These are phyloP conservation scores for Chytriomyces sp. DNA, from an alignment of 192 early-diverging fungal species.

Conservation along the genomic window DNA sequence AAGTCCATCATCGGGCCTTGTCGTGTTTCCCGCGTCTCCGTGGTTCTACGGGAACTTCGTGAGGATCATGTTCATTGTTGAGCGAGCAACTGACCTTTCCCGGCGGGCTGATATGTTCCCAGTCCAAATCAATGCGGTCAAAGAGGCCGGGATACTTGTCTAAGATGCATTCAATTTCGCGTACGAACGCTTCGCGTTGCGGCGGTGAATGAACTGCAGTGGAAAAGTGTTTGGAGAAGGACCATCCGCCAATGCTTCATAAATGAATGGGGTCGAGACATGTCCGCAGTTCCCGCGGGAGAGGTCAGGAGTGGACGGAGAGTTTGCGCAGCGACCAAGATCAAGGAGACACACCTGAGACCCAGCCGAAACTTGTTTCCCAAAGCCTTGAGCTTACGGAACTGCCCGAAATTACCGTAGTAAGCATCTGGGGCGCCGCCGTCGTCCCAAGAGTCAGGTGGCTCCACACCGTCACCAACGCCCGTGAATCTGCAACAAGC, in stretches of 20 bases:
- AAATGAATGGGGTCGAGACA: too few species aligned
- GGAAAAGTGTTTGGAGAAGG: constrained; percentile 50
- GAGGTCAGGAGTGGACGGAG: too few species aligned
- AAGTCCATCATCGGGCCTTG: constrained; percentile 68
- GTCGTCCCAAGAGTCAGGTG: constrained; percentile 47
- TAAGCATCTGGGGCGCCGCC: background rate
- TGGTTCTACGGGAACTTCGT: too few species aligned
- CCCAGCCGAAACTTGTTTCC: constrained; percentile 51
- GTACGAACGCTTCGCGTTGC: constrained; percentile 42
- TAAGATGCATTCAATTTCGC: constrained; percentile 33
- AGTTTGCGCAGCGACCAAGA: too few species aligned
- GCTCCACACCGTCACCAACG: constrained; percentile 37
- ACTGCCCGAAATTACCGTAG: constrained; percentile 56
- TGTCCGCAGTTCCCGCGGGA: too few species aligned
- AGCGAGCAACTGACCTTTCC: too few species aligned
- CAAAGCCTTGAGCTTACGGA: constrained; percentile 48
- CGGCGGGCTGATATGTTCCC: too few species aligned
- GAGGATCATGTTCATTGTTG: too few species aligned
- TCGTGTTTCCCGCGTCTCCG: constrained; percentile 58
- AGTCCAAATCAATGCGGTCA: constrained; percentile 49
- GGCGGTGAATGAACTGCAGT: constrained; percentile 39
- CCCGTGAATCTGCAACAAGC: constrained; percentile 28
- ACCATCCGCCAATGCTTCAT: constrained; percentile 60
- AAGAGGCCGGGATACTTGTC: constrained; percentile 46
- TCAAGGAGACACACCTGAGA: too few species aligned